Conservation (phyloP, 1,284 basidiomycete species). For the Cystobasidiaceae sp. region DNA sequence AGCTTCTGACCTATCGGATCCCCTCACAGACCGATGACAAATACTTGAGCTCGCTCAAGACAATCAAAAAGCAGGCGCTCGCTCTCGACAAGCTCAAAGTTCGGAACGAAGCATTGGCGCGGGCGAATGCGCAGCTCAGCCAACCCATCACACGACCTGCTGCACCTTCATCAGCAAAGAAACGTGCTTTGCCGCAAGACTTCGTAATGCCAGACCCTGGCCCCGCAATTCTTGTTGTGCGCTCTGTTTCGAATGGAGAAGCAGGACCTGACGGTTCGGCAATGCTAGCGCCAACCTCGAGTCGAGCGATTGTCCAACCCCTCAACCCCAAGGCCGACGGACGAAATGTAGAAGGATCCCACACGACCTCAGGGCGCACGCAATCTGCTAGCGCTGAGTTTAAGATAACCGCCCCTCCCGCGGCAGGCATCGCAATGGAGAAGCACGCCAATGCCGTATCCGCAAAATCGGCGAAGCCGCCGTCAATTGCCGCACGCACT, state of each 20-base stretch:
- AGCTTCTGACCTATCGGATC: background rate
- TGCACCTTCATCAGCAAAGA: conserved; percentile 8
- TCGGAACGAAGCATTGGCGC: conserved; percentile 13
- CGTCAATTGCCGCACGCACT: too few relatives aligned
- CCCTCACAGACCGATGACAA: conserved; percentile 21
- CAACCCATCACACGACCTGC: background rate
- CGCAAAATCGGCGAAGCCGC: too few relatives aligned
- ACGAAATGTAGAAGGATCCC: too few relatives aligned
- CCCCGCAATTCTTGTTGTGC: background rate
- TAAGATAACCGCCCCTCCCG: background rate
- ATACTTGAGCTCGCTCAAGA: conserved; percentile 23
- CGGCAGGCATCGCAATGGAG: too few relatives aligned
- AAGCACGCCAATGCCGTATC: too few relatives aligned
- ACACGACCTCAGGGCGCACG: too few relatives aligned
- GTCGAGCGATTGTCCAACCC: too few relatives aligned
- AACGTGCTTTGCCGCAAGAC: conserved; percentile 14
- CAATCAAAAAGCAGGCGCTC: conserved; percentile 16
- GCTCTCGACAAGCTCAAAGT: conserved; percentile 22
- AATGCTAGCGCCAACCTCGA: background rate
- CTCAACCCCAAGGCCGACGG: too few relatives aligned
- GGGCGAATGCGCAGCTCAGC: conserved; percentile 10
- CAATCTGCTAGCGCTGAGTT: background rate
- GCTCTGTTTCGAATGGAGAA: background rate
- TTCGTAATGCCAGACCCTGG: conserved; percentile 24
- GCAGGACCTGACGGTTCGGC: background rate